Base-by-base conservation (phyloP, 768 basidiomycete genomes). In the Podaxis rugospora region DNA sequence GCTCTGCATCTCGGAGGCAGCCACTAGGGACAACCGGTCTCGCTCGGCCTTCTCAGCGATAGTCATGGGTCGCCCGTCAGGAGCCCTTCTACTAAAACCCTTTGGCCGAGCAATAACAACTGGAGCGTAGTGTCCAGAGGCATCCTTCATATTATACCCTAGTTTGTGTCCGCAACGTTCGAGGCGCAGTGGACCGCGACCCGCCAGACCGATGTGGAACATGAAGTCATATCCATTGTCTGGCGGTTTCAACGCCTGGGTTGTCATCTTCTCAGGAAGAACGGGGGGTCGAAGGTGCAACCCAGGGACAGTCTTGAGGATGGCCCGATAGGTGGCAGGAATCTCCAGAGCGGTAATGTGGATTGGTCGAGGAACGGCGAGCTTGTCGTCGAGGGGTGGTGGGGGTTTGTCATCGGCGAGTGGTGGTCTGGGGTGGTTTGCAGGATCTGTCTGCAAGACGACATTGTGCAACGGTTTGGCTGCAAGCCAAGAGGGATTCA, bases 401-500 rank as follows among this genome's bases (percentile, higher is more conserved):
- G 28, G 51, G n/a, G 40, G 49, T 49, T 61, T 57, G 25, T 40
- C 60, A 28, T 57, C 50, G 49, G 57, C 14, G 42, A 53, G 49
- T n/a, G 55, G 28, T 7, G 58, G 40, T 52, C 55, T 56, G 36
- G 55, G 23, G 61, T 66, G 50, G 61, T 63, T 42, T 64, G 73
- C 66, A 7, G 73, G 66, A 64, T 83, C 78, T 27, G 77, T 72
- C 25, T 69, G 72, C 7, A 88, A 71, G 60, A 82, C 65, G 44
- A 76, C 73, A 68, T 89, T 83, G 66, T 88, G 84, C 21, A 90
- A 75, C 9, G 83, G 78, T 62, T 81, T 74, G 10, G 86, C 87
- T 36, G 88, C 87, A 5, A 86, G 76, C 88, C 89, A 90, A 21
- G 88, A 89, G 1, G 89, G 88, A 66, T 90, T 90, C 58, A 78